These are phyloP conservation scores for Lachancea sp. DNA, from an alignment of 805 yeast genomes.

Conservation along the genomic window DNA sequence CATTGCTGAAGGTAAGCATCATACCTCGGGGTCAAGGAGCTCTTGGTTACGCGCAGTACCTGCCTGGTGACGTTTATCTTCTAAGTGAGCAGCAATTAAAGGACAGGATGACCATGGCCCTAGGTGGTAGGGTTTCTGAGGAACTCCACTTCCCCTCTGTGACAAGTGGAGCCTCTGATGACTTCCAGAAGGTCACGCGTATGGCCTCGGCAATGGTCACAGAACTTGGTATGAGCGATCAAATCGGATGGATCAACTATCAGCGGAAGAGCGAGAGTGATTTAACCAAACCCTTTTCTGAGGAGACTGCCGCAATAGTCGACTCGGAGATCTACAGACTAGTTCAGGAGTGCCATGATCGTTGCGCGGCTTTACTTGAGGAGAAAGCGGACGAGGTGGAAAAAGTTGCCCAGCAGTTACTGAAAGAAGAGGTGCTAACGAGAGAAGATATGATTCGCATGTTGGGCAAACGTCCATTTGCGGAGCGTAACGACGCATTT, in stretches of 20 bases:
- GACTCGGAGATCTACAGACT: constrained; percentile 79
- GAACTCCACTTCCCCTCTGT: constrained; percentile 82
- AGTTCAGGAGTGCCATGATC: constrained; percentile 64
- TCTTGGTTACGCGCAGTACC: constrained; percentile 90
- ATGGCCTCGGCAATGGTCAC: constrained; percentile 90
- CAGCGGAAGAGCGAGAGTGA: constrained; percentile 64
- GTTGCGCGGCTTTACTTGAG: constrained; percentile 60
- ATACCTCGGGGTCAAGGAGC: constrained; percentile 95
- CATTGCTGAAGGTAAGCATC: constrained; percentile 85
- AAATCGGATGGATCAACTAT: constrained; percentile 61
- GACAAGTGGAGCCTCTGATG: constrained; percentile 89
- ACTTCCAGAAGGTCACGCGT: constrained; percentile 82
- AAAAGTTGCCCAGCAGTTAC: constrained; percentile 78
- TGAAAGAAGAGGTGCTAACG: constrained; percentile 82
- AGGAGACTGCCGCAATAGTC: constrained; percentile 71
- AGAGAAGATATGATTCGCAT: constrained; percentile 89
- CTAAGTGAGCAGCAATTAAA: constrained; percentile 66
- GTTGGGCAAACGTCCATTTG: constrained; percentile 87
- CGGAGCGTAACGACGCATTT: constrained; percentile 85
- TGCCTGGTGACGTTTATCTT: constrained; percentile 83
- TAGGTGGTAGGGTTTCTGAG: constrained; percentile 90
- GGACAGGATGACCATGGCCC: constrained; percentile 88
- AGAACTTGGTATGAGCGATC: constrained; percentile 79
- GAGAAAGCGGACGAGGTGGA: constrained; percentile 74
- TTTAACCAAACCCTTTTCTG: constrained; percentile 82